Percentiles rank a stretch among this genome's conserved stretches.
Conservation (phyloP, 164 flowering plant species). For the Malania oleifera region DNA sequence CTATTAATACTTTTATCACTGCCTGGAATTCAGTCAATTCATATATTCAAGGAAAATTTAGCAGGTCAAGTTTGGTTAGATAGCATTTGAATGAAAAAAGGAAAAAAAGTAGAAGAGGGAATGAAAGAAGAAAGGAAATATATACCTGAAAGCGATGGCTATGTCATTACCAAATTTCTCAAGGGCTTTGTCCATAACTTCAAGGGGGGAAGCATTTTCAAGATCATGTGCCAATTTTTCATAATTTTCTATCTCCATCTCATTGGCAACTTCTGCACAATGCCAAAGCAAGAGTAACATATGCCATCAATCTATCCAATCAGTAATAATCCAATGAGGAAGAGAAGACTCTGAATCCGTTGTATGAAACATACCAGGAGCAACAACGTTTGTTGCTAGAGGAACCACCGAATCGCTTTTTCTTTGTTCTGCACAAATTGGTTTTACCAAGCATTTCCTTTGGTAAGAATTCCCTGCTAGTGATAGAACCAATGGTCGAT, state of each 20-base stretch:
- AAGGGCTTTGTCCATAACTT: conserved; percentile 32
- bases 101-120: not conserved
- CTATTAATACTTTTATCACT: no score
- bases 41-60: not conserved
- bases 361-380: not conserved
- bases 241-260: not conserved
- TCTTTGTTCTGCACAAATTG: not conserved
- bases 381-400: not conserved
- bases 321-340: not conserved
- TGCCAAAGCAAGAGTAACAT: not conserved
- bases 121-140: not conserved
- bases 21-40: not conserved
- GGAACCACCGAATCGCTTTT: not conserved
- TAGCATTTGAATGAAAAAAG: not conserved
- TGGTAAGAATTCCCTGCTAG: not conserved
- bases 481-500: not conserved
- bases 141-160: conserved; percentile 92
- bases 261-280: not conserved
- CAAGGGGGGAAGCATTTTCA: conserved; percentile 5
- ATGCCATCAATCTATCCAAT: not conserved
- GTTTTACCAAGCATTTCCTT: not conserved
- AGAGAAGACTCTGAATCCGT: not conserved
- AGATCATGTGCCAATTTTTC: not conserved
- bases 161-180: conserved; percentile 72
- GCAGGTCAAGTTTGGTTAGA: no score